Evolutionary conservation across 257 asterid species (phyloP).

Genomic region (Solanum habrochaites): DNA sequence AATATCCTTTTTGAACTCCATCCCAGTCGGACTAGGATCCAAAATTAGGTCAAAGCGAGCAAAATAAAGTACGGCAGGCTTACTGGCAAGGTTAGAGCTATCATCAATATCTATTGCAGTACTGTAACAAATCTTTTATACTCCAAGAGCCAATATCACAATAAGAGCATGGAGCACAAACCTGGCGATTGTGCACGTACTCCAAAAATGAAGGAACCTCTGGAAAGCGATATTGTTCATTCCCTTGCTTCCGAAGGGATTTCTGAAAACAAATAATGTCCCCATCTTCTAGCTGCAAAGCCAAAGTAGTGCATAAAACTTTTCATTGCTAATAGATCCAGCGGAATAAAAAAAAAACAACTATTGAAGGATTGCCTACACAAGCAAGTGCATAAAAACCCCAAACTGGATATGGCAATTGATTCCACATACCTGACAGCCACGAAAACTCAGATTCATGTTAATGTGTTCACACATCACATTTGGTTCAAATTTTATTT

Average conservation of each 20-base stretch:
- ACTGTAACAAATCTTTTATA: background rate
- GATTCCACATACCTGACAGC: slow-evolving; percentile 38
- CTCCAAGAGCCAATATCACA: background rate
- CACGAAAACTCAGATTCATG: slow-evolving; percentile 41
- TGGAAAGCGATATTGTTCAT: slow-evolving; percentile 47
- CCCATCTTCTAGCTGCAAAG: slow-evolving; percentile 67
- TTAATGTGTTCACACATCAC: slow-evolving; percentile 72
- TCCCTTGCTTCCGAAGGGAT: slow-evolving; percentile 28
- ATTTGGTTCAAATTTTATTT: slow-evolving; percentile 67
- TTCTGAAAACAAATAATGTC: slow-evolving; percentile 73
- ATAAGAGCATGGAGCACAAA: slow-evolving; percentile 4
- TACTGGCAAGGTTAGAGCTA: background rate
- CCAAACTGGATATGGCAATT: background rate
- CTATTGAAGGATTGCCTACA: background rate
- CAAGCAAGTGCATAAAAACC: background rate
- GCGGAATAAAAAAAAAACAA: background rate
- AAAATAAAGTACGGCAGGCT: background rate
- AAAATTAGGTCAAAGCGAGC: background rate
- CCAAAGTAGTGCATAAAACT: background rate
- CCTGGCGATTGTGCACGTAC: slow-evolving; percentile 76
- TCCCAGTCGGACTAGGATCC: background rate
- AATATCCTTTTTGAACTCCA: background rate
- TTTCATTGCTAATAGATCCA: background rate
- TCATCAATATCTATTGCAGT: background rate
- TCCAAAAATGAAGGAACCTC: slow-evolving; percentile 64